These are phyloP conservation scores for Vitis riparia DNA, from an alignment of 164 flowering plant species.

Conservation along the genomic window DNA sequence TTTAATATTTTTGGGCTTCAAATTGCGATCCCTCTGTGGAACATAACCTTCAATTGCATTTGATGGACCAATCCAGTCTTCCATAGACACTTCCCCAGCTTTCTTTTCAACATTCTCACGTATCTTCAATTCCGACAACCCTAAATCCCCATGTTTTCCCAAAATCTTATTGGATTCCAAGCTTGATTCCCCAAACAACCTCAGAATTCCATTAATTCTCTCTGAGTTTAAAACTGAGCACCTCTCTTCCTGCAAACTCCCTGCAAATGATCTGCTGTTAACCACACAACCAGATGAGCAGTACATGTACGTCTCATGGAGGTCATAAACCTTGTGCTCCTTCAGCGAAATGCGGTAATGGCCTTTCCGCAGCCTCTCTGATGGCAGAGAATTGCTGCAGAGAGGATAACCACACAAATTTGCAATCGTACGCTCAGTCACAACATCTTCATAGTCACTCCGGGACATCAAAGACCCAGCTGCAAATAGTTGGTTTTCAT, in stretches of 20 bases:
- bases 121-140: slow-evolving; percentile 51
- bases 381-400: slow-evolving; percentile 56
- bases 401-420: slow-evolving; percentile 82
- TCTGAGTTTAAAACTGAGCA: slow-evolving; percentile 23
- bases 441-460: slow-evolving; percentile 76
- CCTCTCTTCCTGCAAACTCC: slow-evolving; percentile 52
- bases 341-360: slow-evolving; percentile 69
- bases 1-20: slow-evolving; percentile 10
- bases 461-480: slow-evolving; percentile 67
- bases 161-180: slow-evolving; percentile 27
- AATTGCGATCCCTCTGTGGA: slow-evolving; percentile 41
- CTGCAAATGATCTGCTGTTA: slow-evolving; percentile 60
- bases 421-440: slow-evolving; percentile 66
- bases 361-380: slow-evolving; percentile 46
- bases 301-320: slow-evolving; percentile 63
- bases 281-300: slow-evolving; percentile 66
- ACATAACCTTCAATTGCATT: slow-evolving; percentile 96
- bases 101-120: slow-evolving; percentile 49
- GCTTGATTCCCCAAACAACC: slow-evolving; percentile 46
- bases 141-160: slow-evolving; percentile 43
- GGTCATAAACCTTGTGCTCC: slow-evolving; percentile 84
- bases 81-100: slow-evolving; percentile 51
- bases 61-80: slow-evolving; percentile 75
- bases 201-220: slow-evolving; percentile 51
- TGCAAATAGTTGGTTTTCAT: slow-evolving; percentile 54